A percentile compares a stretch with the other conserved stretches of the same genome.
phyloP scores from a whole-genome alignment of 192 early-diverging fungal genomes.

The Coemansia sp. region DNA sequence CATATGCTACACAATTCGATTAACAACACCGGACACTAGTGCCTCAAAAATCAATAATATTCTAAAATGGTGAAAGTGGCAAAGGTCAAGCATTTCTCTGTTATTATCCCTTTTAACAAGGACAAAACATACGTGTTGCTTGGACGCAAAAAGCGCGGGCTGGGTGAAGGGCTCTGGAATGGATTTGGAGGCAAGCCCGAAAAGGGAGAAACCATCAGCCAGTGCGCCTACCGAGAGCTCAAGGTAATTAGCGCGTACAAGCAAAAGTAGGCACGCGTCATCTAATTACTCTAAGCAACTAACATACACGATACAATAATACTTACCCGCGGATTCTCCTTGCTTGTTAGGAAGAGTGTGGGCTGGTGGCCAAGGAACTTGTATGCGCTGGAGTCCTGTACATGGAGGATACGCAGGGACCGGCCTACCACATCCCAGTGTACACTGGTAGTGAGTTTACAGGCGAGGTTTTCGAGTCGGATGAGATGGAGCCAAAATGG shows the following conservation, averaged over 20 bases:
- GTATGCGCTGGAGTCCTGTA: constrained; percentile 53
- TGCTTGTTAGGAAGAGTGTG: constrained; percentile 54
- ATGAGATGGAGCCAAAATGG: constrained; percentile 77
- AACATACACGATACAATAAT: too few relatives aligned
- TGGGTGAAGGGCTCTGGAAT: constrained; percentile 66
- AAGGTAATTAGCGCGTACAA: too few relatives aligned
- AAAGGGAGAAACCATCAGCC: constrained; percentile 57
- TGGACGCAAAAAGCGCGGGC: constrained; percentile 76
- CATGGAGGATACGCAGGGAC: constrained; percentile 56
- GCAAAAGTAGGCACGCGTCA: too few relatives aligned
- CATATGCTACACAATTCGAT: too few relatives aligned
- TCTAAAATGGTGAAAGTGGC: background rate
- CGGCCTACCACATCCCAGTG: constrained; percentile 55
- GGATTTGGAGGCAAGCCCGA: constrained; percentile 81
- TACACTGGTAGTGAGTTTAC: constrained; percentile 47
- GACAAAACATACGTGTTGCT: constrained; percentile 53
- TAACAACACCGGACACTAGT: too few relatives aligned
- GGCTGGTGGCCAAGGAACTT: constrained; percentile 44
- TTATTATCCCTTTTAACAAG: constrained; percentile 24
- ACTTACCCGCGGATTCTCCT: too few relatives aligned
- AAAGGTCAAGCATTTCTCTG: constrained; percentile 17
- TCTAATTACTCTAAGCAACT: too few relatives aligned
- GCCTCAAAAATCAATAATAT: too few relatives aligned
- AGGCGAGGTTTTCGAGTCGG: constrained; percentile 60
- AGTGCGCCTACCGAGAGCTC: constrained; percentile 64